Percentiles rank a stretch among this genome's conserved stretches.
Evolutionary conservation across 768 basidiomycete species (phyloP).

Genomic region (Amylocystis lapponica): DNA sequence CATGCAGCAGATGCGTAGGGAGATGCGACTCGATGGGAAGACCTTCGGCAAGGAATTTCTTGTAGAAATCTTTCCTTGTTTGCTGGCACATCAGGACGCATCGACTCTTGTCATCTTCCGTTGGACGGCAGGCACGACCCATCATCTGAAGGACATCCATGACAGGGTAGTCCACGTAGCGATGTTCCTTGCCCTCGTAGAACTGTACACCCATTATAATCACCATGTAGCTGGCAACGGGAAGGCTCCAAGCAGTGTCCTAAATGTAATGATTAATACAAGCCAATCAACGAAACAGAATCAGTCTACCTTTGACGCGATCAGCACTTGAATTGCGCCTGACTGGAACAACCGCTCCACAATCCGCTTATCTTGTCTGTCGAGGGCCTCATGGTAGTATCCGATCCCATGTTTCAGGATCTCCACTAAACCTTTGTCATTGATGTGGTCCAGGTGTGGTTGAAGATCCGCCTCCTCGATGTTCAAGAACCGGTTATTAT

Average conservation of each 20-base stretch:
- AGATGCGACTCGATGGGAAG: conserved; percentile 95
- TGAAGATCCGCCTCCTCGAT: conserved; percentile 77
- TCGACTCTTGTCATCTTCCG: conserved; percentile 81
- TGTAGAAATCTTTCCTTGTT: conserved; percentile 97
- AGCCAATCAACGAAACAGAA: neutral
- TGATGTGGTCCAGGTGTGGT: conserved; percentile 82
- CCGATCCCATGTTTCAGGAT: conserved; percentile 87
- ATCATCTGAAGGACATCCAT: conserved; percentile 99
- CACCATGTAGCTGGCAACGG: conserved; percentile 94
- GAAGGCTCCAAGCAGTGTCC: conserved; percentile 96
- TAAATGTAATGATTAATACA: conserved; percentile 23
- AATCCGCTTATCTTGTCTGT: conserved; percentile 89
- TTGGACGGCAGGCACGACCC: conserved; percentile 93
- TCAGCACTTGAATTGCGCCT: conserved; percentile 90
- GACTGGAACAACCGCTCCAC: conserved; percentile 90
- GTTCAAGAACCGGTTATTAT: conserved; percentile 84
- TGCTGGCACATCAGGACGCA: conserved; percentile 98
- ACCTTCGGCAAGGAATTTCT: conserved; percentile 97
- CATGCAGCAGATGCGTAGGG: conserved; percentile 84
- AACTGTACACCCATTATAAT: conserved; percentile 99
- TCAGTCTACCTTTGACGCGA: conserved; percentile 76
- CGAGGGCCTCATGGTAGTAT: conserved; percentile 92
- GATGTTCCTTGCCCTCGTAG: conserved; percentile 96
- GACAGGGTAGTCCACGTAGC: conserved; percentile 96
- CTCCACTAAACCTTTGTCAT: conserved; percentile 70